A percentile compares a stretch with the other conserved stretches of the same genome.
These are phyloP conservation scores for Trametes coccinea DNA, from an alignment of 768 basidiomycete genomes.

Conservation along the genomic window DNA sequence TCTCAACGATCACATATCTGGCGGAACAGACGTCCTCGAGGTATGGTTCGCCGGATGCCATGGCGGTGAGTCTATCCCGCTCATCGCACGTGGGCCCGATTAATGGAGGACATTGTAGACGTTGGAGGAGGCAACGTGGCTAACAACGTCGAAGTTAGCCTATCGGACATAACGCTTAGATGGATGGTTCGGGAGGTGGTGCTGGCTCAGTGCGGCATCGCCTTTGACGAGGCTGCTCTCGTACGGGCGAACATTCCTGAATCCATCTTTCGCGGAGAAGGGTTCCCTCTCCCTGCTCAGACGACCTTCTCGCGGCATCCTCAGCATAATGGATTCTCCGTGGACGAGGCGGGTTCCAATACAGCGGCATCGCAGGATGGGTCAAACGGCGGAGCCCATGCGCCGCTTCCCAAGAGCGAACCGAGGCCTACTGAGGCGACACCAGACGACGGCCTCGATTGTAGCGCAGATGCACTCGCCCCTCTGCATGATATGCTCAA, in stretches of 20 bases:
- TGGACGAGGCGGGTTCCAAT: neutral
- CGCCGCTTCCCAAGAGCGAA: neutral
- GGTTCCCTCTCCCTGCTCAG: constrained; percentile 16
- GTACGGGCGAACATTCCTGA: constrained; percentile 41
- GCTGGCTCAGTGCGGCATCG: constrained; percentile 55
- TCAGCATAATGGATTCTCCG: neutral
- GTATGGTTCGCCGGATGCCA: constrained; percentile 84
- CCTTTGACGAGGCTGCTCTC: constrained; percentile 55
- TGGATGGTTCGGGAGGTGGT: constrained; percentile 81
- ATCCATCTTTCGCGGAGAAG: constrained; percentile 21
- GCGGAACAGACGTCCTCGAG: constrained; percentile 60
- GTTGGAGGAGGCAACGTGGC: constrained; percentile 65
- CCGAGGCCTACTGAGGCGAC: neutral
- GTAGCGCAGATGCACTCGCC: constrained; percentile 40
- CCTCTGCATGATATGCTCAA: constrained; percentile 56
- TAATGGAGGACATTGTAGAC: constrained; percentile 41
- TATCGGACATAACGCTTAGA: constrained; percentile 63
- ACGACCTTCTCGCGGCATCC: neutral
- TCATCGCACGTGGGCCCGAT: neutral
- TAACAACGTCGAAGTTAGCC: constrained; percentile 42
- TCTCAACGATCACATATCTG: neutral
- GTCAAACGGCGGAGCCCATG: neutral
- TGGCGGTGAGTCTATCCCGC: constrained; percentile 41
- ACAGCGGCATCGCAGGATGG: neutral
- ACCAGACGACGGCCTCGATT: neutral